Base-by-base conservation (phyloP, 768 basidiomycete genomes). In the Suillus spraguei region DNA sequence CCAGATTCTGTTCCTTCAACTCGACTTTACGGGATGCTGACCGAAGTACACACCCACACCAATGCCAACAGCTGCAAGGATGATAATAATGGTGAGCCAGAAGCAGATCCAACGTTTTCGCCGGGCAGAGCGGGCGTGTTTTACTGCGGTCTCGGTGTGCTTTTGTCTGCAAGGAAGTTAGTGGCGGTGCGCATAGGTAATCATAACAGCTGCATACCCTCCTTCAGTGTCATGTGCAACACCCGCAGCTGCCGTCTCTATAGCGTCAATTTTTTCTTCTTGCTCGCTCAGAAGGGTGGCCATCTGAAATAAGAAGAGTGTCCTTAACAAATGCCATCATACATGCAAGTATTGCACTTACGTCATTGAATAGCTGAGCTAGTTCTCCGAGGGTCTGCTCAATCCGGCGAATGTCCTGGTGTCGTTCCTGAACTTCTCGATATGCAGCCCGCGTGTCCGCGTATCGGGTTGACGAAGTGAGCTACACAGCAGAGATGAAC, bases 21-120 rank as follows among this genome's bases (percentile, higher is more conserved):
- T 56, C n/a, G 60, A 49, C 5, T 56, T 62, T 17, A 9, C 0
- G 20, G 58, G 49, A 38, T 68, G 33, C 39, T 68, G 8, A 35
- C 62, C 46, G 66, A 69, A 77, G 61, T 76, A 70, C 24, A 75
- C 74, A 20, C 71, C 74, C 35, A 75, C 64, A 0, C 74, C 74
- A 38, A 75, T 67, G 5, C 67, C 74, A 17, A 71, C 66, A 52
- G 68, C 74, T 0, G 80, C 92, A 54, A 91, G 74, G 65, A 90
- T 80, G 60, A 90, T 75, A 61, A 87, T 64, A 33, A 94, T 64
- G 60, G 82, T 73, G 58, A 91, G 79, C 69, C 82, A 77, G 75
- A 95, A 94, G 76, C 92, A 95, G 77, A 91, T 91, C 91, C 91
- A 93, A 64, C 93, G 87, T 77, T 89, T 93, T 71, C 85, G 87